phyloP scores from a whole-genome alignment of 1,284 basidiomycete species.

The Porodaedalea pini region DNA sequence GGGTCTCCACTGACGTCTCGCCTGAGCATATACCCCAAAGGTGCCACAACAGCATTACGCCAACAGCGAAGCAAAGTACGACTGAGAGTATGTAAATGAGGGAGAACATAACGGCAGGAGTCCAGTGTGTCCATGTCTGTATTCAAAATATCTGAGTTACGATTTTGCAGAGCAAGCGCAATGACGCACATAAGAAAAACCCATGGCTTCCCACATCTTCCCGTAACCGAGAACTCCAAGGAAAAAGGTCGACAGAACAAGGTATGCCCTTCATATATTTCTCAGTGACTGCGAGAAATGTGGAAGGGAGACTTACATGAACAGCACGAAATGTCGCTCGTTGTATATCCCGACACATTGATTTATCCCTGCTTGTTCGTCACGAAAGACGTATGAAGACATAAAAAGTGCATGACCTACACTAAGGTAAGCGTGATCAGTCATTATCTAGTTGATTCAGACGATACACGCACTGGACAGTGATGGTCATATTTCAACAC shows the following conservation, averaged over 20 bases:
- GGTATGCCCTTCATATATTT: conserved; percentile 57
- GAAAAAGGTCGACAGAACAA: conserved; percentile 58
- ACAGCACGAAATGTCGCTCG: conserved; percentile 93
- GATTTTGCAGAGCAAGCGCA: conserved; percentile 1
- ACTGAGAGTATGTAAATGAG: conserved; percentile 74
- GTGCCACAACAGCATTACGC: conserved; percentile 80
- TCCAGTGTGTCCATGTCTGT: conserved; percentile 54
- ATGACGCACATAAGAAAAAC: conserved; percentile 39
- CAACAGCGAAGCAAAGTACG: conserved; percentile 77
- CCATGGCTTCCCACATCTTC: conserved; percentile 55
- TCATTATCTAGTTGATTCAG: neutral
- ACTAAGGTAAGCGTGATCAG: conserved; percentile 9
- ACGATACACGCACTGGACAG: conserved; percentile 65
- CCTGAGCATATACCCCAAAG: conserved; percentile 71
- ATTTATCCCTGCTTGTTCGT: conserved; percentile 75
- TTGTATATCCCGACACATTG: conserved; percentile 95
- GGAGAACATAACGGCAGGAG: conserved; percentile 71
- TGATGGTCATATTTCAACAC: conserved; percentile 95
- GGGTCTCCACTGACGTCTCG: conserved; percentile 89
- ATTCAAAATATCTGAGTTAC: conserved; percentile 22
- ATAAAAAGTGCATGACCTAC: conserved; percentile 17
- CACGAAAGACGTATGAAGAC: neutral
- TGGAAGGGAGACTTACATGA: conserved; percentile 64
- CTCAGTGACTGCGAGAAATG: conserved; percentile 9
- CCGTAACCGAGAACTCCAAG: conserved; percentile 58